phyloP scores from a whole-genome alignment of 2,329 filamentous ascomycete species.

The Didymella pinodella region DNA sequence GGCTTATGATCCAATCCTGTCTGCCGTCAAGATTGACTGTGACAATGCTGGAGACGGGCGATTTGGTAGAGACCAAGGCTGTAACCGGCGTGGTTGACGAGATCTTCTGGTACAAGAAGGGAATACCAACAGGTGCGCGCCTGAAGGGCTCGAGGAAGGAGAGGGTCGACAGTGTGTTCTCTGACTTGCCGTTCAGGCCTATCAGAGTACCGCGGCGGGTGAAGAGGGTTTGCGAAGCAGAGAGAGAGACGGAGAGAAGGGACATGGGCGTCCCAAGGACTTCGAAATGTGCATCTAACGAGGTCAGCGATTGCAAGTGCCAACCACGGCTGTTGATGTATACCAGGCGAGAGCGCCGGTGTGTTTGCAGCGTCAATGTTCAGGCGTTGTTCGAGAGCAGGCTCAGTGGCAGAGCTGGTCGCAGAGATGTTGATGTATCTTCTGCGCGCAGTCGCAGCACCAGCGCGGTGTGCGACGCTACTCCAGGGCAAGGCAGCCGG shows the following conservation, averaged over 20 bases:
- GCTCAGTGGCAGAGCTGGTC: constrained; percentile 53
- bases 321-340: neutral
- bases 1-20: constrained; percentile 92
- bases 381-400: constrained; percentile 46
- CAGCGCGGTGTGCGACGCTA: constrained; percentile 31
- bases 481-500: constrained; percentile 42
- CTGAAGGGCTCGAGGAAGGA: constrained; percentile 85
- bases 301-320: neutral
- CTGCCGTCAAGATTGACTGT: constrained; percentile 91
- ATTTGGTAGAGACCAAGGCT: constrained; percentile 86
- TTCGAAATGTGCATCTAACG: constrained; percentile 88
- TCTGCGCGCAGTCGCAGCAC: constrained; percentile 30
- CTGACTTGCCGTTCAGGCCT: constrained; percentile 85
- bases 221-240: constrained; percentile 91
- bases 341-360: constrained; percentile 43
- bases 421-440: constrained; percentile 58
- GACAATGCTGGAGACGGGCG: constrained; percentile 83
- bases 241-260: constrained; percentile 89
- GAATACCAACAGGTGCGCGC: constrained; percentile 81
- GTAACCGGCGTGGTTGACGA: constrained; percentile 88
- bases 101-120: constrained; percentile 91
- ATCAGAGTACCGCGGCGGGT: constrained; percentile 91
- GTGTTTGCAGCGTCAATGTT: constrained; percentile 32
- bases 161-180: constrained; percentile 90
- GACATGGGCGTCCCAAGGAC: constrained; percentile 92